A percentile compares a stretch with the other conserved stretches of the same genome.
These are phyloP conservation scores for Backusella australiensis DNA, from an alignment of 192 early-diverging fungal genomes.

Conservation along the genomic window DNA sequence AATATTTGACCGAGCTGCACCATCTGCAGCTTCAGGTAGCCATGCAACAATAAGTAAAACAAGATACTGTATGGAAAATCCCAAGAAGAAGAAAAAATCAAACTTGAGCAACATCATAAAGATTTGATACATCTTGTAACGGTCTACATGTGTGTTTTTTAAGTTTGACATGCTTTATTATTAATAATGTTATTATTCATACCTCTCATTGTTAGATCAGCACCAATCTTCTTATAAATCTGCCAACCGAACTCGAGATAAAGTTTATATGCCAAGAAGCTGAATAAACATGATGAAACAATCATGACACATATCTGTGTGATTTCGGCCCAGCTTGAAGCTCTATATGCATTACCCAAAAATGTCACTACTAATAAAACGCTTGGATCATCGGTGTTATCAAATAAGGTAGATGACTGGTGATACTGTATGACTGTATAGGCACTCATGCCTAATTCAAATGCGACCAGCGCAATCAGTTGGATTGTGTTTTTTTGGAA, in stretches of 20 bases:
- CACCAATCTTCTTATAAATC: constrained; percentile 82
- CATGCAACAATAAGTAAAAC: constrained; percentile 58
- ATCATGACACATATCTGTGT: constrained; percentile 60
- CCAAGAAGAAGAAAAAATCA: constrained; percentile 76
- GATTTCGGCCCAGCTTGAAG: constrained; percentile 43
- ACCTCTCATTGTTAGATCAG: constrained; percentile 71
- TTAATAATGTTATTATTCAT: background rate
- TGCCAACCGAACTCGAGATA: constrained; percentile 85
- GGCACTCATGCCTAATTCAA: constrained; percentile 59
- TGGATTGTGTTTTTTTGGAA: constrained; percentile 93
- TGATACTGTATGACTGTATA: constrained; percentile 72
- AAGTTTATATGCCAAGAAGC: constrained; percentile 56
- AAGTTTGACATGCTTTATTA: background rate
- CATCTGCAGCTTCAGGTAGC: constrained; percentile 12
- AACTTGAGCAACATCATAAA: constrained; percentile 81
- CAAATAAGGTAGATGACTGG: constrained; percentile 41
- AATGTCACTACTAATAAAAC: constrained; percentile 1
- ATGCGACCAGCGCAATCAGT: constrained; percentile 70
- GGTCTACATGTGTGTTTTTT: constrained; percentile 34
- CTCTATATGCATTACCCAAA: constrained; percentile 22
- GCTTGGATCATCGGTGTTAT: background rate
- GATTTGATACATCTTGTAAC: constrained; percentile 77
- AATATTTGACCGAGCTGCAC: background rate
- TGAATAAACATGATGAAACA: constrained; percentile 45
- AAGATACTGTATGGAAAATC: constrained; percentile 73